phyloP scores from a whole-genome alignment of 495 filamentous ascomycete species.

The Tuber aestivum region DNA sequence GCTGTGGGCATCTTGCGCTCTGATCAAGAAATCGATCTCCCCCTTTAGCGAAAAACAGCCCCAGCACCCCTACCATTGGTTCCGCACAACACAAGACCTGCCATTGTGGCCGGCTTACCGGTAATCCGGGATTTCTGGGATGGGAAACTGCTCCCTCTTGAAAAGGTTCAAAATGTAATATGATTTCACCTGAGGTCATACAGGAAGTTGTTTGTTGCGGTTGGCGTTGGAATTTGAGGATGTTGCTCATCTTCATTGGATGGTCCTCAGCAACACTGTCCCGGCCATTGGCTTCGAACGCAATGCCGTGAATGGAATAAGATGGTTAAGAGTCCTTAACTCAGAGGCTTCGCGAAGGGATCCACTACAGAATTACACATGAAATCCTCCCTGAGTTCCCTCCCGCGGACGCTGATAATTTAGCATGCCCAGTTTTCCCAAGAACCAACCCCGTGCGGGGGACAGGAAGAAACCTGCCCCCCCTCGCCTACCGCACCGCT shows the following conservation, averaged over 20 bases:
- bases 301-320: background rate
- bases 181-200: too few relatives aligned
- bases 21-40: background rate
- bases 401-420: background rate
- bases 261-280: too few relatives aligned
- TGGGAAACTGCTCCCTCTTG: too few relatives aligned
- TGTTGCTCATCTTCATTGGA: too few relatives aligned
- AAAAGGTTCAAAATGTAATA: too few relatives aligned
- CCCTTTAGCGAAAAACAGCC: background rate
- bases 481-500: background rate
- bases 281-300: background rate
- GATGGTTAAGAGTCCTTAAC: background rate
- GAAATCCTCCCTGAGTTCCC: background rate
- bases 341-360: background rate
- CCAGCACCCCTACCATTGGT: too few relatives aligned
- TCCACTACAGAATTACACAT: background rate
- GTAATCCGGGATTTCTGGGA: too few relatives aligned
- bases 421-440: background rate
- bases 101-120: too few relatives aligned
- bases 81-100: too few relatives aligned
- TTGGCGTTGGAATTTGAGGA: too few relatives aligned
- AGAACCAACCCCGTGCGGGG: background rate
- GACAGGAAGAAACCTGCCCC: background rate
- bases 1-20: background rate
- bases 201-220: too few relatives aligned